Evolutionary conservation across 2,329 filamentous ascomycete species (phyloP).

Genomic region (Sporothrix globosa): DNA sequence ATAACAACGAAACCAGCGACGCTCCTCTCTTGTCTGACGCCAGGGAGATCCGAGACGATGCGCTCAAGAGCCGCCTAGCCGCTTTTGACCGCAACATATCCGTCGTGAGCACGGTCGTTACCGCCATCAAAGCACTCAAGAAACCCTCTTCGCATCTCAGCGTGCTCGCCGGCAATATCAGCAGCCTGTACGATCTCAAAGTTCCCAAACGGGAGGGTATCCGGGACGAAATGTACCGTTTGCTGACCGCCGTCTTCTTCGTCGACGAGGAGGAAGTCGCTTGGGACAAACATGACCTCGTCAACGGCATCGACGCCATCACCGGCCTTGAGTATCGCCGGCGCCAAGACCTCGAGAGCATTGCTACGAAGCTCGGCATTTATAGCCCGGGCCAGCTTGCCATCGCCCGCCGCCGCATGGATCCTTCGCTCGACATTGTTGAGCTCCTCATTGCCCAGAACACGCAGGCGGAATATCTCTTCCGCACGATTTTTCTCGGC

Average conservation of each 20-base stretch:
- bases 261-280: conserved; percentile 28
- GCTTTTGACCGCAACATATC: conserved; percentile 34
- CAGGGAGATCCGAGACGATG: background rate
- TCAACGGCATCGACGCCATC: conserved; percentile 33
- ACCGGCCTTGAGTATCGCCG: conserved; percentile 33
- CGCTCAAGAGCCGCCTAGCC: conserved; percentile 16
- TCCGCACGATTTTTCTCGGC: conserved; percentile 35
- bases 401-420: conserved; percentile 27
- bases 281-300: conserved; percentile 30
- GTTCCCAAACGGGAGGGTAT: conserved; percentile 20
- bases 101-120: conserved; percentile 31
- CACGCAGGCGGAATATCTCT: conserved; percentile 29
- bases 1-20: background rate
- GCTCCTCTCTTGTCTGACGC: background rate
- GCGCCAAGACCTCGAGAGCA: conserved; percentile 32
- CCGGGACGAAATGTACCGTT: background rate
- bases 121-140: conserved; percentile 31
- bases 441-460: conserved; percentile 32
- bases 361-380: conserved; percentile 29
- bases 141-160: conserved; percentile 26
- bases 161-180: background rate
- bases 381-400: conserved; percentile 26
- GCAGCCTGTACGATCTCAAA: conserved; percentile 13
- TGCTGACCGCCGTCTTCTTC: conserved; percentile 31
- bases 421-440: conserved; percentile 25